Percentiles rank a stretch among this genome's conserved stretches.
These are phyloP conservation scores for Fusarium veterinarium DNA, from an alignment of 2,329 filamentous ascomycete genomes.

Conservation along the genomic window DNA sequence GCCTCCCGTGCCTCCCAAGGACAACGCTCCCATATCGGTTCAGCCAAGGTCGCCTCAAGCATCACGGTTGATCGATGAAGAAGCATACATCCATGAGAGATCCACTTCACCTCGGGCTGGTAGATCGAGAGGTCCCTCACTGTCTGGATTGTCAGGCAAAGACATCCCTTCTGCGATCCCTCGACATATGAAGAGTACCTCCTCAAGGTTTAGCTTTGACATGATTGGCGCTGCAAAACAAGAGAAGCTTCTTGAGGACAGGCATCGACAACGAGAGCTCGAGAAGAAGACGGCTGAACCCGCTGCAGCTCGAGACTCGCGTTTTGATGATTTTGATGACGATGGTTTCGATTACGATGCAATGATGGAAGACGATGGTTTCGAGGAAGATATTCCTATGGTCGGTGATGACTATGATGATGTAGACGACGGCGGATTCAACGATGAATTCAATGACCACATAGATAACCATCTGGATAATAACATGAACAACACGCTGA, in stretches of 20 bases:
- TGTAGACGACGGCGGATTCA: constrained; percentile 42
- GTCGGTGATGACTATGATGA: constrained; percentile 48
- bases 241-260: constrained; percentile 77
- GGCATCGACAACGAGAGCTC: constrained; percentile 74
- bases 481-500: constrained; percentile 36
- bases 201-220: constrained; percentile 85
- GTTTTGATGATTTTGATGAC: constrained; percentile 72
- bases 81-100: constrained; percentile 31
- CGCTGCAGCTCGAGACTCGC: constrained; percentile 60
- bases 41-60: constrained; percentile 41
- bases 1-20: constrained; percentile 56
- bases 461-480: neutral
- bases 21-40: constrained; percentile 43
- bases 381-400: constrained; percentile 64
- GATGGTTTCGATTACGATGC: constrained; percentile 70
- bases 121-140: constrained; percentile 65
- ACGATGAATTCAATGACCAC: constrained; percentile 36
- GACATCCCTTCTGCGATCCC: constrained; percentile 64
- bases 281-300: constrained; percentile 63
- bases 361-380: constrained; percentile 72
- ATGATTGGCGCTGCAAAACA: constrained; percentile 77
- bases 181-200: constrained; percentile 78
- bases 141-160: constrained; percentile 60
- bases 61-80: constrained; percentile 39
- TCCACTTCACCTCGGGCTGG: constrained; percentile 47